Evolutionary conservation across 495 filamentous ascomycete genomes (phyloP), one percentile per base, ranked within the genome.

Genomic region (Peziza echinospora): DNA sequence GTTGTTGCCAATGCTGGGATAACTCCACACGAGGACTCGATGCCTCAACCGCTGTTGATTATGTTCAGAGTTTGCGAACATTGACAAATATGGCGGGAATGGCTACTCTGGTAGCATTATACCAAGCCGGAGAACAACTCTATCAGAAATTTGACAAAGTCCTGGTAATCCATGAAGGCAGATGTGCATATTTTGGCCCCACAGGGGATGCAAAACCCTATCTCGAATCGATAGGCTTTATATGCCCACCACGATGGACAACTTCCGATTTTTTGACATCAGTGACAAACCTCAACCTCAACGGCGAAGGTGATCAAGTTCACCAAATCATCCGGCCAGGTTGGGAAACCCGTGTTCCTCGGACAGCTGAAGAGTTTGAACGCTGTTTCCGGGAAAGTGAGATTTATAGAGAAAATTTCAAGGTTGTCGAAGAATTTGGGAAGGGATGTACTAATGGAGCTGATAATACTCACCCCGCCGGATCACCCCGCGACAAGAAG

Each of bases 81-180:
- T 83, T 89, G 74, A 87, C 84, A 17, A 81, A 85, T 49, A 73
- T 87, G 47, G 78, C 71, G 55, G 72, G 82, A 53, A 73, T 77
- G 10, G 87, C 83, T 4, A 86, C 81, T 0, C 66, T 91, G 24
- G 82, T 84, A 17, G 87, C 78, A 5, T 62, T 82, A 4, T 82
- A 82, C 62, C 78, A 82, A 57, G 77, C 77, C 3, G 76, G 77
- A 26, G 73, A 82, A 54, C 73, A 70, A 45, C 80, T 82, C 49
- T 81, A 79, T 53, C 66, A 73, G 49, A 63, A 76, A 11, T 78
- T 82, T 68, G 77, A 82, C 56, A 82, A 81, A 55, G 77, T 82
- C 0, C 62, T 63, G 2, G 72, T 82, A 28, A 75, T 82, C 43
- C 72, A 80, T 49, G 60, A 69, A 13, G 78, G 78, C 5, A 71